Conservation (phyloP, 1,284 basidiomycete species). For the Wallemia mellicola region DNA sequence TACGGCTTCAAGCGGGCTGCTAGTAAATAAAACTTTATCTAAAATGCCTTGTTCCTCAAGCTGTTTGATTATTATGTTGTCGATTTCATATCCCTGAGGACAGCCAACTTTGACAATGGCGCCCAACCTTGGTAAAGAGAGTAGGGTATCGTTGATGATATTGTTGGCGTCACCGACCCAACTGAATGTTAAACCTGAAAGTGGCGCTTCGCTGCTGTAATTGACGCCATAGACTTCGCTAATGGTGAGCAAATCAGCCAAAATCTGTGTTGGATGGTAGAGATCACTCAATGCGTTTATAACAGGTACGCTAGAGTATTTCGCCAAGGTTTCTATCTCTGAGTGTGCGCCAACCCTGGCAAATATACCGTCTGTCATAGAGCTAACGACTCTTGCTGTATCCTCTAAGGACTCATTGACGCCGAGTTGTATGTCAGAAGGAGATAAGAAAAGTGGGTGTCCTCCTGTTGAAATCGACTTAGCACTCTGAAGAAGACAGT, state of each 20-base stretch:
- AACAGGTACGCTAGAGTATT: constrained; percentile 68
- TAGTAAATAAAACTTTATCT: constrained; percentile 35
- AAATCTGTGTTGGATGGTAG: constrained; percentile 87
- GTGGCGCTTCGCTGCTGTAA: constrained; percentile 3
- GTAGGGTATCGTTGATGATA: constrained; percentile 89
- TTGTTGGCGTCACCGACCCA: constrained; percentile 93
- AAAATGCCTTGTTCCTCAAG: constrained; percentile 41
- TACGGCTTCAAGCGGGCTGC: constrained; percentile 58
- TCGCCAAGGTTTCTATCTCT: constrained; percentile 70
- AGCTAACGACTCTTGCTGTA: constrained; percentile 51
- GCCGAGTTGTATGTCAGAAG: constrained; percentile 75
- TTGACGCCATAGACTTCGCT: constrained; percentile 24
- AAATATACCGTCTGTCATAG: constrained; percentile 92
- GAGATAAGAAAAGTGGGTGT: constrained; percentile 69
- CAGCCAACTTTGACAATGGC: constrained; percentile 60
- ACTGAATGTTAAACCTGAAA: constrained; percentile 36
- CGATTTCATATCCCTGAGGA: constrained; percentile 36
- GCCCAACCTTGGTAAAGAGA: constrained; percentile 69
- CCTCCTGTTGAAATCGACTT: constrained; percentile 20
- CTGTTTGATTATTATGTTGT: constrained; percentile 45
- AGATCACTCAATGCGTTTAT: constrained; percentile 81
- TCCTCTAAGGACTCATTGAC: constrained; percentile 76
- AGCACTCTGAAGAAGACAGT: not conserved
- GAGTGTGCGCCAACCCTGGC: constrained; percentile 73
- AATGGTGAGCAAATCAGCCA: constrained; percentile 74